These are phyloP conservation scores for Ramaria rubella DNA, from an alignment of 768 basidiomycete genomes.

Conservation along the genomic window DNA sequence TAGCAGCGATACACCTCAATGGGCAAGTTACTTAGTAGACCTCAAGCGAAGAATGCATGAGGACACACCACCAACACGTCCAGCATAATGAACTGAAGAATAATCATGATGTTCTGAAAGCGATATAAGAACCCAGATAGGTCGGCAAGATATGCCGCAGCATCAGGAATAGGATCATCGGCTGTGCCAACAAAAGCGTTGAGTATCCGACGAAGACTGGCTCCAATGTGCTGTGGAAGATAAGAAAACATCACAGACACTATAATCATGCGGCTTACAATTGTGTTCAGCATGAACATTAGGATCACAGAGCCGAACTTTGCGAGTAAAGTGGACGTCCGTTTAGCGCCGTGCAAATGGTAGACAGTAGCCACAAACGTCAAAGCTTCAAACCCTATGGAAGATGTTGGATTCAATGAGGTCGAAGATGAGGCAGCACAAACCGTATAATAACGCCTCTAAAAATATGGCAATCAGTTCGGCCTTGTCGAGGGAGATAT, in stretches of 20 bases:
- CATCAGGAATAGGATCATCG: slow-evolving; percentile 2
- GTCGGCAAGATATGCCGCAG: slow-evolving; percentile 8
- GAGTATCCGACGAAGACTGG: slow-evolving; percentile 6
- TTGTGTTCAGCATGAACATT: slow-evolving; percentile 8
- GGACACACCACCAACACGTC: slow-evolving; percentile 5
- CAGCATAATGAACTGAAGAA: slow-evolving; percentile 4
- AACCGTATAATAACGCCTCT: slow-evolving; percentile 1
- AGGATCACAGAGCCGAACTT: slow-evolving; percentile 2
- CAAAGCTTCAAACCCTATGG: slow-evolving; percentile 6
- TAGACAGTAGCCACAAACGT: slow-evolving; percentile 5
- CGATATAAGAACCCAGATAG: slow-evolving; percentile 7
- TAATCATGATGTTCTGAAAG: slow-evolving; percentile 4
- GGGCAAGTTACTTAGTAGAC: not conserved
- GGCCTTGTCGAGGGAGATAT: slow-evolving; percentile 5
- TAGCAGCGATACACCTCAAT: slow-evolving; percentile 7
- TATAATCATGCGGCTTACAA: not conserved
- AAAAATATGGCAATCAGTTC: slow-evolving; percentile 6
- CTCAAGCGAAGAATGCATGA: too few species aligned
- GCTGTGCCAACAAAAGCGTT: slow-evolving; percentile 8
- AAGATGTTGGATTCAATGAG: not conserved
- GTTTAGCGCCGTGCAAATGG: slow-evolving; percentile 8
- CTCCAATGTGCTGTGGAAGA: slow-evolving; percentile 3
- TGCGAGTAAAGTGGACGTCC: not conserved
- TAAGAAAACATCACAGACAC: not conserved
- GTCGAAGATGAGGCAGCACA: not conserved